Conservation (phyloP, 108 stramenopile species). For the Skeletonema menzelii region DNA sequence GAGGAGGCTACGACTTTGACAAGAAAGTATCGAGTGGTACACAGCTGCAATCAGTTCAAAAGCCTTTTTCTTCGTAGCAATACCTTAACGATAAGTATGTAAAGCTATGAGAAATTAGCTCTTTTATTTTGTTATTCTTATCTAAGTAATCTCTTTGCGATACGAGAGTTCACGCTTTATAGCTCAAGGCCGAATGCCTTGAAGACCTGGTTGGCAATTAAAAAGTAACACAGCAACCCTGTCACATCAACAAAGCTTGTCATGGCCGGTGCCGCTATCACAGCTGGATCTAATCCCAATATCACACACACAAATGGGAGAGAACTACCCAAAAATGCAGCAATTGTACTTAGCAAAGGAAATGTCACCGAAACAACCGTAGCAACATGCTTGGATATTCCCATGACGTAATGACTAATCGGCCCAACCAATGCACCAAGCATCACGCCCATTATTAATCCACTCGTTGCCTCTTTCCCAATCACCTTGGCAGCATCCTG, state of each 20-base stretch:
- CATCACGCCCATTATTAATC: slow-evolving; percentile 66
- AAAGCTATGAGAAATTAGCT: not conserved
- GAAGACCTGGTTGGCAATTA: slow-evolving; percentile 84
- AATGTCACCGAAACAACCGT: slow-evolving; percentile 74
- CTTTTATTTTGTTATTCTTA: not conserved
- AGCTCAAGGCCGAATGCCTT: slow-evolving; percentile 73
- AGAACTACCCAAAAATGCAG: slow-evolving; percentile 71
- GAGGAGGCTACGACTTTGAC: slow-evolving; percentile 62
- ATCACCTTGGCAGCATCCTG: slow-evolving; percentile 68
- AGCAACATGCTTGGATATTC: slow-evolving; percentile 80
- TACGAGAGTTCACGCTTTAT: slow-evolving; percentile 10
- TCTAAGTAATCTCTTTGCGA: not conserved
- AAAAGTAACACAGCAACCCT: slow-evolving; percentile 83
- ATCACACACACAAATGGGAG: slow-evolving; percentile 80
- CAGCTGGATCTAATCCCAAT: slow-evolving; percentile 78
- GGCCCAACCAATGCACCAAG: slow-evolving; percentile 70
- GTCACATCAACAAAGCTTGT: slow-evolving; percentile 90
- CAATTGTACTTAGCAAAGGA: slow-evolving; percentile 79
- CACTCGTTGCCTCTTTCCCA: slow-evolving; percentile 69
- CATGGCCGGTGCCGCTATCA: slow-evolving; percentile 91
- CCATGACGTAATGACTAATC: slow-evolving; percentile 74
- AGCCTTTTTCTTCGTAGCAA: too few species aligned
- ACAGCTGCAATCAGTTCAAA: too few species aligned
- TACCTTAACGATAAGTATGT: too few species aligned
- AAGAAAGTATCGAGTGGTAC: not conserved